These are phyloP conservation scores for Trametes cinnabarina DNA, from an alignment of 768 basidiomycete genomes.

Conservation along the genomic window DNA sequence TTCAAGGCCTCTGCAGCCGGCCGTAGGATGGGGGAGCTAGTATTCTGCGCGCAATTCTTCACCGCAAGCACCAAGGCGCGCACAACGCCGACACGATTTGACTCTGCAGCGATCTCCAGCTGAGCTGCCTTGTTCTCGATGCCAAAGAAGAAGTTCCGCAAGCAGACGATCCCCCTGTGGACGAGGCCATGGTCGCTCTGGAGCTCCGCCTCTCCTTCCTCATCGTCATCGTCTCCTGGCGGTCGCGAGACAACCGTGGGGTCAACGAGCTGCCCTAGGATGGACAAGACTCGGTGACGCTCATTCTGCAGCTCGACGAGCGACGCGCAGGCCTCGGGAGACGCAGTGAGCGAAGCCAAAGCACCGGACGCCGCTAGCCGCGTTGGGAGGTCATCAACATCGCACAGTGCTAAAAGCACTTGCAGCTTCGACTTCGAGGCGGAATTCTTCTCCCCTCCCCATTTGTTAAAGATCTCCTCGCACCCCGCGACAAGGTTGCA, in stretches of 20 bases:
- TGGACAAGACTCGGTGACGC: slow-evolving; percentile 57
- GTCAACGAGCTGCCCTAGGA: slow-evolving; percentile 68
- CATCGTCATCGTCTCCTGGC: slow-evolving; percentile 39
- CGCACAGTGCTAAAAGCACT: slow-evolving; percentile 79
- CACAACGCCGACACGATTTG: slow-evolving; percentile 51
- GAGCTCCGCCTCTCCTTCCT: slow-evolving; percentile 27
- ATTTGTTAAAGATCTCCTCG: slow-evolving; percentile 73
- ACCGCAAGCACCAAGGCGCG: slow-evolving; percentile 50
- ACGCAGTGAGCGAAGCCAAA: slow-evolving; percentile 73
- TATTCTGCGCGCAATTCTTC: slow-evolving; percentile 39
- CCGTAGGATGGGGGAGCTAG: slow-evolving; percentile 39
- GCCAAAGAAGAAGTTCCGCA: slow-evolving; percentile 58
- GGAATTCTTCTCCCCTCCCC: slow-evolving; percentile 47
- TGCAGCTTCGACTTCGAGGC: slow-evolving; percentile 67
- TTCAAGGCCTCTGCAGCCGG: slow-evolving; percentile 54
- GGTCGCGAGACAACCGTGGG: slow-evolving; percentile 41
- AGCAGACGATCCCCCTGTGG: slow-evolving; percentile 77
- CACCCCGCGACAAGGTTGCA: slow-evolving; percentile 87
- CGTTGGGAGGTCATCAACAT: slow-evolving; percentile 83
- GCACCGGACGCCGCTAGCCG: slow-evolving; percentile 89
- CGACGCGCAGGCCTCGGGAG: slow-evolving; percentile 55
- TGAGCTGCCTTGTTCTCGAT: slow-evolving; percentile 39
- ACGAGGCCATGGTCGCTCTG: slow-evolving; percentile 59
- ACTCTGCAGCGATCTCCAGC: slow-evolving; percentile 49
- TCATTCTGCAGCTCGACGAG: slow-evolving; percentile 67